These are phyloP conservation scores for Globisporangium sylvaticum DNA, from an alignment of 352 stramenopile genomes.

Conservation along the genomic window DNA sequence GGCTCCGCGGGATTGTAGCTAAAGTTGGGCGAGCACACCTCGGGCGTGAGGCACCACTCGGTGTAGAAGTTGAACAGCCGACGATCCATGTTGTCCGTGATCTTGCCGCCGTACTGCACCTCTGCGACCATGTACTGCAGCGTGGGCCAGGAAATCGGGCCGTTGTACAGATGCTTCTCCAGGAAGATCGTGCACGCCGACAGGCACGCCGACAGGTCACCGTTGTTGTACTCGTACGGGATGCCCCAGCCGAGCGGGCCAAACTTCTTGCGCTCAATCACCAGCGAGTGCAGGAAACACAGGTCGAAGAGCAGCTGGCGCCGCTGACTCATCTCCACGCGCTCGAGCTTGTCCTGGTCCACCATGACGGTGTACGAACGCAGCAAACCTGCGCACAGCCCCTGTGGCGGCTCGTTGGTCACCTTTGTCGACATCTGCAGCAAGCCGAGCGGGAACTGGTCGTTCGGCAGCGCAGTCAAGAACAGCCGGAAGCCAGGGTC, in stretches of 20 bases:
- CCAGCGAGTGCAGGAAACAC: slow-evolving; percentile 97
- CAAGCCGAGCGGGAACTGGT: slow-evolving; percentile 95
- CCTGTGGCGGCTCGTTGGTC: slow-evolving; percentile 96
- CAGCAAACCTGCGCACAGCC: slow-evolving; percentile 92
- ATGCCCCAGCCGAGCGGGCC: slow-evolving; percentile 97
- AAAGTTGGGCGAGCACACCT: slow-evolving; percentile 83
- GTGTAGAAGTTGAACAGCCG: slow-evolving; percentile 97
- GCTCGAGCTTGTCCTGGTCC: slow-evolving; percentile 97
- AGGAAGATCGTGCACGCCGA: slow-evolving; percentile 97
- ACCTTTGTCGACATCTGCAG: slow-evolving; percentile 99
- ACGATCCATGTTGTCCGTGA: slow-evolving; percentile 98
- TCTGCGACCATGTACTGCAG: slow-evolving; percentile 99
- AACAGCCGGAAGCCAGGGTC: slow-evolving; percentile 96
- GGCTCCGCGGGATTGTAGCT: slow-evolving; percentile 93
- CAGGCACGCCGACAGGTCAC: slow-evolving; percentile 95
- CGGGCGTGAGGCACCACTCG: slow-evolving; percentile 93
- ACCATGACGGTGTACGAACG: slow-evolving; percentile 98
- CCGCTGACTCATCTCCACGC: slow-evolving; percentile 96
- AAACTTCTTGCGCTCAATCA: slow-evolving; percentile 99
- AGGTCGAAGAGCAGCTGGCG: slow-evolving; percentile 95
- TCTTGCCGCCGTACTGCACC: slow-evolving; percentile 98
- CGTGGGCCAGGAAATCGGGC: slow-evolving; percentile 96
- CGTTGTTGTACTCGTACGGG: slow-evolving; percentile 99
- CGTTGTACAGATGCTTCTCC: slow-evolving; percentile 98
- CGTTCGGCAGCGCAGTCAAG: slow-evolving; percentile 95